Conservation (phyloP, 345 rosid species). For the Mercurialis annua region DNA sequence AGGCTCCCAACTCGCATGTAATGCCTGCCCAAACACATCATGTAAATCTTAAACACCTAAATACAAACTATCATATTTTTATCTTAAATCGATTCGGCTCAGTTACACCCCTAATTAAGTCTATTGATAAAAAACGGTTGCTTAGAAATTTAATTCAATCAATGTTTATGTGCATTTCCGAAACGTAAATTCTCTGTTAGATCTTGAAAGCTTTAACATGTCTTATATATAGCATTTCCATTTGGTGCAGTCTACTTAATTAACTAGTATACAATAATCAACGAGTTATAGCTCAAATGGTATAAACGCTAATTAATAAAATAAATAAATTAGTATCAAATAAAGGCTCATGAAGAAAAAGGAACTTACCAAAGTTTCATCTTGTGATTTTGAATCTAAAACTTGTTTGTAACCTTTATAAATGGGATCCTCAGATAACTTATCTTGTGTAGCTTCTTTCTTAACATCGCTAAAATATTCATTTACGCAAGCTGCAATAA, state of each 20-base stretch:
- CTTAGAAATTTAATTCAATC: too few relatives aligned
- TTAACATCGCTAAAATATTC: constrained; percentile 54
- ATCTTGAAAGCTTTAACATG: too few relatives aligned
- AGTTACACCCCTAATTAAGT: too few relatives aligned
- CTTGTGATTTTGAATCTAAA: constrained; percentile 70
- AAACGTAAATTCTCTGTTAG: too few relatives aligned
- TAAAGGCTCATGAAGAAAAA: background rate
- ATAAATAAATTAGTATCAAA: background rate
- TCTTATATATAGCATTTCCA: too few relatives aligned
- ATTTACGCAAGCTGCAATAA: constrained; percentile 58
- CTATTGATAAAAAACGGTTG: too few relatives aligned
- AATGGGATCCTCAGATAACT: constrained; percentile 51
- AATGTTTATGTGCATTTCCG: too few relatives aligned
- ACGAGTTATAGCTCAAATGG: too few relatives aligned
- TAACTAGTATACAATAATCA: too few relatives aligned
- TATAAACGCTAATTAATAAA: too few relatives aligned
- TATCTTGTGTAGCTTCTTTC: constrained; percentile 20
- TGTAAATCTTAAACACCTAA: background rate
- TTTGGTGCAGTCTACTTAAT: too few relatives aligned
- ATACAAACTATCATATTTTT: background rate
- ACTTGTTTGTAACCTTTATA: constrained; percentile 69
- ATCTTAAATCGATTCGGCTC: too few relatives aligned
- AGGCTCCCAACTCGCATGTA: constrained; percentile 88
- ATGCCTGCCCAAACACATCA: constrained; percentile 39
- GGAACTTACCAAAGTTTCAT: constrained; percentile 61